A percentile compares a stretch with the other conserved stretches of the same genome.
phyloP scores from a whole-genome alignment of 352 stramenopile species.

The Phytophthora pluvialis region DNA sequence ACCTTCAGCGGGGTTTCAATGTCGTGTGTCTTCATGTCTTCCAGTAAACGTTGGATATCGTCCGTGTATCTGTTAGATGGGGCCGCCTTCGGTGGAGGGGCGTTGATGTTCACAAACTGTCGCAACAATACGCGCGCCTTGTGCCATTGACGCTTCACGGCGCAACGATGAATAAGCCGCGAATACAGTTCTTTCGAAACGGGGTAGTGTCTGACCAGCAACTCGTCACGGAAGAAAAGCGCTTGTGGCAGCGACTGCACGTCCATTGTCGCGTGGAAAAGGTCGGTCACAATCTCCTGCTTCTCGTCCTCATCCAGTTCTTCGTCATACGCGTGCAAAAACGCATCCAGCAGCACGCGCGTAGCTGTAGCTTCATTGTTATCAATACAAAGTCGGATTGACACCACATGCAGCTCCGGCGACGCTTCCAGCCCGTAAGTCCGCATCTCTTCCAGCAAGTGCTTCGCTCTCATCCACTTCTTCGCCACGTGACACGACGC shows the following conservation, averaged over 20 bases:
- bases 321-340: slow-evolving; percentile 46
- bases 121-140: slow-evolving; percentile 53
- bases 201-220: slow-evolving; percentile 37
- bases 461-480: slow-evolving; percentile 79
- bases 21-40: slow-evolving; percentile 50
- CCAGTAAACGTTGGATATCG: slow-evolving; percentile 53
- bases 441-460: slow-evolving; percentile 70
- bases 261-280: slow-evolving; percentile 55
- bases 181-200: slow-evolving; percentile 50
- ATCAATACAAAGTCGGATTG: slow-evolving; percentile 58
- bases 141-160: slow-evolving; percentile 62
- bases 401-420: slow-evolving; percentile 53
- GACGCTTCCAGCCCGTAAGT: slow-evolving; percentile 61
- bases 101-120: slow-evolving; percentile 51
- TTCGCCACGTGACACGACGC: slow-evolving; percentile 49
- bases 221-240: slow-evolving; percentile 63
- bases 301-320: slow-evolving; percentile 50
- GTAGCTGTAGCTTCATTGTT: slow-evolving; percentile 64
- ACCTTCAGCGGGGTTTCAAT: slow-evolving; percentile 48
- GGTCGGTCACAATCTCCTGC: slow-evolving; percentile 40
- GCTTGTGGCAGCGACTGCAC: slow-evolving; percentile 55
- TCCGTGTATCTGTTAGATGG: slow-evolving; percentile 53
- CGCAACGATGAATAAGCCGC: slow-evolving; percentile 56
- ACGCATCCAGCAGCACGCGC: slow-evolving; percentile 46
- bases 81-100: slow-evolving; percentile 38